A percentile compares a stretch with the other conserved stretches of the same genome.
Conservation (phyloP, 257 asterid genomes). For the Jaltomata sinuosa region DNA sequence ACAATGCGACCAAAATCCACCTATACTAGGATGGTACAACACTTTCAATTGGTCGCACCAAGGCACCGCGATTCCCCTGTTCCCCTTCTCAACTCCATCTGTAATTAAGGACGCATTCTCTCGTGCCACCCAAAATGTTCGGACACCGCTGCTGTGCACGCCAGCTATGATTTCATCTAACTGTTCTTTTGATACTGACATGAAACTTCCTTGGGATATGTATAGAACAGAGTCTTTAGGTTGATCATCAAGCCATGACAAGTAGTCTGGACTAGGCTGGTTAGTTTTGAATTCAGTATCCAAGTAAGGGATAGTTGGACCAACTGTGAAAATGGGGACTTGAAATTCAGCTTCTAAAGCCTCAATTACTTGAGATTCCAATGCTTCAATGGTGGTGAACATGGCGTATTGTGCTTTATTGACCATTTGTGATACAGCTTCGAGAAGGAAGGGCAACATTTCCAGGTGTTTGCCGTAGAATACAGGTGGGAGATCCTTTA, state of each 20-base stretch:
- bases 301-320: conserved; percentile 55
- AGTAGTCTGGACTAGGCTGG: conserved; percentile 7
- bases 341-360: conserved; percentile 29
- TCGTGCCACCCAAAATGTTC: conserved; percentile 67
- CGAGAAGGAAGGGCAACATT: conserved; percentile 13
- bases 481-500: conserved; percentile 40
- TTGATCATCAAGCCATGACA: conserved; percentile 60
- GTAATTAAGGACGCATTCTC: conserved; percentile 40
- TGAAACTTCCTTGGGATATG: conserved; percentile 61
- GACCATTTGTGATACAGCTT: conserved; percentile 1
- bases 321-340: conserved; percentile 46
- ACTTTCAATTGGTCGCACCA: conserved; percentile 61
- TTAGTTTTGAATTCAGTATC: not conserved
- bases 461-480: conserved; percentile 14
- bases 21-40: conserved; percentile 41
- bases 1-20: conserved; percentile 78
- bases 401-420: conserved; percentile 34
- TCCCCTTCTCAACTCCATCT: conserved; percentile 25
- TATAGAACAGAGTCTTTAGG: conserved; percentile 52
- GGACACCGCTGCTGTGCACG: conserved; percentile 36
- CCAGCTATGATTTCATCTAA: conserved; percentile 55
- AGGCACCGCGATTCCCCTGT: conserved; percentile 30
- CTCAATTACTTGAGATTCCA: conserved; percentile 37
- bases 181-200: conserved; percentile 43
- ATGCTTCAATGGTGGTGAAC: conserved; percentile 32